Evolutionary conservation across 2,329 filamentous ascomycete genomes (phyloP).

Genomic region (Juglanconis juglandina): DNA sequence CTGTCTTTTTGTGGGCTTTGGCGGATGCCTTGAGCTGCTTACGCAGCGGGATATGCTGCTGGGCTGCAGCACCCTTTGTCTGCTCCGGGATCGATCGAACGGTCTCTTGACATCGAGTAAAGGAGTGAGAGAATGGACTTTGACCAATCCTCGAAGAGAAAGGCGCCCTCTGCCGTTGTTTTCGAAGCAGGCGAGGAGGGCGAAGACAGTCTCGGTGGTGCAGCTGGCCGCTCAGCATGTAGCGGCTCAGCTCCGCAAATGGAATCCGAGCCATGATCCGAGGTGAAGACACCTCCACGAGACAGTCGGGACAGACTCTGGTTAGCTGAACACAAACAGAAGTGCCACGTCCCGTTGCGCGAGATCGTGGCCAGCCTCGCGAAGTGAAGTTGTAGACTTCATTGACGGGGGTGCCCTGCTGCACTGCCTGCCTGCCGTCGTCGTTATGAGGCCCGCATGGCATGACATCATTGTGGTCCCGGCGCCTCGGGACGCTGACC

Average conservation of each 20-base stretch:
- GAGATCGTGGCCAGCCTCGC: no score
- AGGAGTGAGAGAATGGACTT: constrained; percentile 2
- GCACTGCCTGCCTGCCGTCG: no score
- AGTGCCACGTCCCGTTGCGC: neutral
- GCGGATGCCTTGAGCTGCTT: constrained; percentile 71
- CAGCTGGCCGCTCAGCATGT: constrained; percentile 46
- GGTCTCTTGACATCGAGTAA: neutral
- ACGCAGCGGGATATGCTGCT: constrained; percentile 51
- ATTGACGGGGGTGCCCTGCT: no score
- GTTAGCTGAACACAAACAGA: neutral
- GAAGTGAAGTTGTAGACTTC: no score
- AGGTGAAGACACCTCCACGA: neutral
- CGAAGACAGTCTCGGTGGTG: constrained; percentile 40
- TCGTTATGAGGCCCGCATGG: no score
- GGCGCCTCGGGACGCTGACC: neutral
- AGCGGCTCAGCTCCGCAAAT: constrained; percentile 43
- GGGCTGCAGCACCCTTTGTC: neutral
- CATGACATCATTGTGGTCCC: no score
- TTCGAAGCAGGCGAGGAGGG: neutral
- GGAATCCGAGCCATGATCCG: constrained; percentile 43
- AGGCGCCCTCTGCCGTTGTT: neutral
- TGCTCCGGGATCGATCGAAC: neutral
- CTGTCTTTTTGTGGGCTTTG: constrained; percentile 46
- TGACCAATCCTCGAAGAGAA: neutral
- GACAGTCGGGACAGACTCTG: no score